These are phyloP conservation scores for Selenicereus undatus DNA, from an alignment of 148 eudicot species.

Conservation along the genomic window DNA sequence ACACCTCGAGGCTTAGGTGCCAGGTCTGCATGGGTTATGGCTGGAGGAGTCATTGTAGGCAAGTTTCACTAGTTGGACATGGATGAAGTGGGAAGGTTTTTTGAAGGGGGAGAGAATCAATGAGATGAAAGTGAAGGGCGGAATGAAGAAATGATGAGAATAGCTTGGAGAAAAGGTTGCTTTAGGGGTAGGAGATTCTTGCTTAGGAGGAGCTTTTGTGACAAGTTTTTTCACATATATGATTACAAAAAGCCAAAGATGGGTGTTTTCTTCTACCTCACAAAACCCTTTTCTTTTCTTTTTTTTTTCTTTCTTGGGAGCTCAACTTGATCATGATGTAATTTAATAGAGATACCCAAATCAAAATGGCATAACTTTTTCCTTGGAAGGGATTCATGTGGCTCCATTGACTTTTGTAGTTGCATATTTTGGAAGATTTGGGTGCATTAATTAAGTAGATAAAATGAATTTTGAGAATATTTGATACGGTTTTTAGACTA, in stretches of 20 bases:
- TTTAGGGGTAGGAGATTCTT: constrained; percentile 70
- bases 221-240: constrained; percentile 10
- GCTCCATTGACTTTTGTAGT: neutral
- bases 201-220: constrained; percentile 21
- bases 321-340: too few species aligned
- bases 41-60: constrained; percentile 7
- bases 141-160: constrained; percentile 29
- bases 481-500: neutral
- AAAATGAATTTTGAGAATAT: too few species aligned
- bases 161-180: constrained; percentile 97
- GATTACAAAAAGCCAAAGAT: neutral
- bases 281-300: neutral
- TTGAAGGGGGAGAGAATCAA: neutral
- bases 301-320: neutral
- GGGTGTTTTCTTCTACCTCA: neutral
- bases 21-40: constrained; percentile 43
- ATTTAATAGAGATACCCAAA: neutral
- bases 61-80: neutral
- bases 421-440: neutral
- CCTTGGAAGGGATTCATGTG: neutral
- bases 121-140: neutral
- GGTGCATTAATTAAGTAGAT: neutral
- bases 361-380: neutral
- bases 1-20: constrained; percentile 30
- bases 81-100: constrained; percentile 5